Evolutionary conservation across 306 rosid genomes (phyloP), one percentile per base, ranked within the genome.

Genomic region (Datisca glomerata): DNA sequence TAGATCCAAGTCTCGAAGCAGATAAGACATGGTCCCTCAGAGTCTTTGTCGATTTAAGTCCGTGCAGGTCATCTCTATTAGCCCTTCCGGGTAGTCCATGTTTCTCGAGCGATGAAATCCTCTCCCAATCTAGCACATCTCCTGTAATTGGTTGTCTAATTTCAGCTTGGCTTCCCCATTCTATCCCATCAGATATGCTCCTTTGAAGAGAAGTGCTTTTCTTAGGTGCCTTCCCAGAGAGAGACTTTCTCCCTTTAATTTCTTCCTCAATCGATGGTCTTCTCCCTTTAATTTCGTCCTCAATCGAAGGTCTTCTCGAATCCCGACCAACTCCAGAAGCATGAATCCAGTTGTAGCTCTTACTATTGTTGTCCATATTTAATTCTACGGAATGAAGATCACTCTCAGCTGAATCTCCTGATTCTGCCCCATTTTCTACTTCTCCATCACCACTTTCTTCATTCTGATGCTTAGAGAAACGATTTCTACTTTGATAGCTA

Each of bases 331-430:
- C 53, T 18, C 68, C 94, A 17, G 76, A 60, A 63, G 71, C 65
- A 47, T 62, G 63, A 41, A 37, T 54, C 95, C 94, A 84, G 54
- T 75, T 76, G 54, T 75, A 79, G 66, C 72, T 70, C 58, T 73
- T 79, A 56, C 56, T 65, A 63, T 60, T 77, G 73, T 70, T 89
- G 64, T 86, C 98, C 86, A 80, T 75, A 56, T 82, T 80, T 60
- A 91, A 55, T 59, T 91, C 98, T 49, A 80, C 77, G 23, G 96
- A 91, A 71, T 85, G 92, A 60, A 91, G 74, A 61, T 91, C 98
- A 53, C 93, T 91, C 46, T 91, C 94, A 34, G 73, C 85, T 8
- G 81, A 84, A 53, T 75, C 95, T 50, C 78, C 95, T 67, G 65
- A 74, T 55, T 77, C 93, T 39, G 59, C 64, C 35, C 75, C 81